Conservation (phyloP, 139 green algal species). For the Mesostigma viride region DNA sequence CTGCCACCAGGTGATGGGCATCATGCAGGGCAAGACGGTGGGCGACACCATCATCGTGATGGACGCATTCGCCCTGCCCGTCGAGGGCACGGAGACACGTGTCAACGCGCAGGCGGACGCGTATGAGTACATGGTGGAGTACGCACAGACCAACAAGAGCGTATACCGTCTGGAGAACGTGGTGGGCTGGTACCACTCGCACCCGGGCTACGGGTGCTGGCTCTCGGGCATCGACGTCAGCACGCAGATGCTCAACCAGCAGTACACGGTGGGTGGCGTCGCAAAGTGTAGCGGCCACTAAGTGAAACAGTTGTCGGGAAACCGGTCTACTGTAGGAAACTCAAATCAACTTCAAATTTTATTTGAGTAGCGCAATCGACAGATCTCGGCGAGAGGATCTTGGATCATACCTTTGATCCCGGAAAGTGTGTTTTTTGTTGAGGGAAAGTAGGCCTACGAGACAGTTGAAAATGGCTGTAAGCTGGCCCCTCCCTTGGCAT, state of each 20-base stretch:
- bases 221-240: conserved; percentile 81
- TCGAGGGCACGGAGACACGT: conserved; percentile 94
- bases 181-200: conserved; percentile 97
- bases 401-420: too few species aligned
- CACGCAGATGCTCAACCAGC: conserved; percentile 81
- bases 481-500: too few species aligned
- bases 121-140: conserved; percentile 94
- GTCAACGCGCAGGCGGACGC: conserved; percentile 83
- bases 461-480: too few species aligned
- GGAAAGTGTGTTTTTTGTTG: too few species aligned
- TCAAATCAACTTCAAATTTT: too few species aligned
- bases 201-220: conserved; percentile 98
- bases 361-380: too few species aligned
- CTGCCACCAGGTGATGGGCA: conserved; percentile 74
- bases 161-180: conserved; percentile 76
- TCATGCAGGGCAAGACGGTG: conserved; percentile 82
- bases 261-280: too few species aligned
- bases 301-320: too few species aligned
- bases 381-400: too few species aligned
- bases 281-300: too few species aligned
- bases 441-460: too few species aligned
- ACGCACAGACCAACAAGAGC: conserved; percentile 55
- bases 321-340: too few species aligned
- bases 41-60: conserved; percentile 85
- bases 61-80: conserved; percentile 88